phyloP scores from a whole-genome alignment of 2,329 filamentous ascomycete genomes.

The Epichloe festucae region DNA sequence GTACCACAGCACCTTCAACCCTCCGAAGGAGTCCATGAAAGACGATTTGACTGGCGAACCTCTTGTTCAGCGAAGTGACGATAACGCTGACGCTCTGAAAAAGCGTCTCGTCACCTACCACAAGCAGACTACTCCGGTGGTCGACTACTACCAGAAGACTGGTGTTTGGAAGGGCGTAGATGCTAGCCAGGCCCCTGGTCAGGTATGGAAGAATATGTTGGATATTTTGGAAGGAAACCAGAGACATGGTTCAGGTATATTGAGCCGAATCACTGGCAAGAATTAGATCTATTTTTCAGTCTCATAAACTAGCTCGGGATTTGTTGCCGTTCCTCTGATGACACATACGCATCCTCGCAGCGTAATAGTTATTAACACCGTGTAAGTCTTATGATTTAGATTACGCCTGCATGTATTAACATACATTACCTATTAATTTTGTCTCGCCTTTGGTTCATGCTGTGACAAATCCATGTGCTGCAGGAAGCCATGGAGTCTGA shows the following conservation, averaged over 20 bases:
- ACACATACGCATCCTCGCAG: background rate
- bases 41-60: constrained; percentile 96
- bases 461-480: background rate
- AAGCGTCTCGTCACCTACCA: constrained; percentile 93
- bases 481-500: background rate
- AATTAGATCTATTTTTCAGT: constrained; percentile 10
- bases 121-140: constrained; percentile 82
- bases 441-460: background rate
- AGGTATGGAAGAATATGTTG: constrained; percentile 90
- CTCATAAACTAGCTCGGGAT: background rate
- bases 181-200: constrained; percentile 86
- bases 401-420: constrained; percentile 9
- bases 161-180: constrained; percentile 95
- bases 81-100: constrained; percentile 91
- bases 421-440: background rate
- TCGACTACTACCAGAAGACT: constrained; percentile 92
- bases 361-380: background rate
- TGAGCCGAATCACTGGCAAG: constrained; percentile 23
- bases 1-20: constrained; percentile 99
- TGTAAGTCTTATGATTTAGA: constrained; percentile 5
- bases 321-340: background rate
- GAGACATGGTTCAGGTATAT: constrained; percentile 24
- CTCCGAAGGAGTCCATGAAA: constrained; percentile 84
- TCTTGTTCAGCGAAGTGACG: constrained; percentile 88
- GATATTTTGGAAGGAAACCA: constrained; percentile 58